Conservation (phyloP, 352 stramenopile species). For the Phytophthora pisi region DNA sequence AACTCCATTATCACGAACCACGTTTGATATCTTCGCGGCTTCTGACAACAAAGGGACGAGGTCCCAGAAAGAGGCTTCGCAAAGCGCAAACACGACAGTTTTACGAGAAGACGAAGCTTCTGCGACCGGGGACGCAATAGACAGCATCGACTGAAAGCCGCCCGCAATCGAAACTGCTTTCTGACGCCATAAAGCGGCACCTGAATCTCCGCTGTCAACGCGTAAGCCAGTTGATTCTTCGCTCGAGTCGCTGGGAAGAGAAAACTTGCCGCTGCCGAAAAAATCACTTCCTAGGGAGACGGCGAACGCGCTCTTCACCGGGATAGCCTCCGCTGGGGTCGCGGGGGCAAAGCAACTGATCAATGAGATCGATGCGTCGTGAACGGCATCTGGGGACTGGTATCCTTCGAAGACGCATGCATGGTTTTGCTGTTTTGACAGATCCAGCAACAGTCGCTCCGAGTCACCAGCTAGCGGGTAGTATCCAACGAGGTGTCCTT, state of each 20-base stretch:
- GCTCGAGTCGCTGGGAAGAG: constrained; percentile 31
- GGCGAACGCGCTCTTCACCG: constrained; percentile 49
- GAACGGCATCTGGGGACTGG: constrained; percentile 26
- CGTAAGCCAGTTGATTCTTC: constrained; percentile 26
- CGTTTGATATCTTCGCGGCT: constrained; percentile 41
- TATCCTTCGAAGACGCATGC: constrained; percentile 63
- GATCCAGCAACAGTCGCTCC: constrained; percentile 69
- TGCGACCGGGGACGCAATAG: constrained; percentile 29
- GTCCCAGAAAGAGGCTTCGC: constrained; percentile 76
- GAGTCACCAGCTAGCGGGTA: constrained; percentile 75
- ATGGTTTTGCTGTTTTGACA: constrained; percentile 77
- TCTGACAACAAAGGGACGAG: constrained; percentile 59
- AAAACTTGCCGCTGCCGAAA: constrained; percentile 49
- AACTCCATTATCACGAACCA: constrained; percentile 2
- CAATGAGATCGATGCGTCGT: constrained; percentile 27
- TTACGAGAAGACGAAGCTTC: constrained; percentile 20
- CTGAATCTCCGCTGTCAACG: constrained; percentile 31
- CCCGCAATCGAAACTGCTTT: constrained; percentile 40
- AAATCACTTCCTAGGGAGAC: constrained; percentile 46
- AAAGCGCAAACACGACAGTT: constrained; percentile 64
- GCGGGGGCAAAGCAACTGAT: constrained; percentile 39
- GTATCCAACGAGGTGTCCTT: constrained; percentile 67
- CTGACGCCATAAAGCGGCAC: constrained; percentile 63
- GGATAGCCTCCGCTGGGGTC: constrained; percentile 33
- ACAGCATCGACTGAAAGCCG: constrained; percentile 62